Conservation (phyloP, 371 early-diverging fungal species). For the Circinella umbellata region DNA sequence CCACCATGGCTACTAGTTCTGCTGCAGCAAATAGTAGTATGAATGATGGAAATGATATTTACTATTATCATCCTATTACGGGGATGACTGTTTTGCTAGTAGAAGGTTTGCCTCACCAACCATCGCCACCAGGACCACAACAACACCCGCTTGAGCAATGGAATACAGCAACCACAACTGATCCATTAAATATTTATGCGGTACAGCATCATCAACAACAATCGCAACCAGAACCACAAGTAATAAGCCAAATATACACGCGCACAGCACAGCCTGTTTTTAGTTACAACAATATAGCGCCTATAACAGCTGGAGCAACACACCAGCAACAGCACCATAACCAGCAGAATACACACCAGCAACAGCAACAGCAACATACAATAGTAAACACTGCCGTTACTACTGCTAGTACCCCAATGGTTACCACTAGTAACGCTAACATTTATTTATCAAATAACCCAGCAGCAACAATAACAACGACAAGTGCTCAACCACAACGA, state of each 20-base stretch:
- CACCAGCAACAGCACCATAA: neutral
- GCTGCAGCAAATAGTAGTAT: neutral
- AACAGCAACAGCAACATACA: neutral
- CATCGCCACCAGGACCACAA: neutral
- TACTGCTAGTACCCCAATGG: neutral
- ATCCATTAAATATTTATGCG: neutral
- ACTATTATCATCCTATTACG: neutral
- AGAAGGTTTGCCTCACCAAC: neutral
- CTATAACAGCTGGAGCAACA: neutral
- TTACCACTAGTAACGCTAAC: neutral
- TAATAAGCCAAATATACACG: neutral
- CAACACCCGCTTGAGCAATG: neutral
- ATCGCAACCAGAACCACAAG: neutral
- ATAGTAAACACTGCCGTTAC: neutral
- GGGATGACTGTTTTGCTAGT: neutral
- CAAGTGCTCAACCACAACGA: neutral
- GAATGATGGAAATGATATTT: neutral
- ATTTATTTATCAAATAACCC: neutral
- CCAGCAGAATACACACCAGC: neutral
- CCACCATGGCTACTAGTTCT: neutral
- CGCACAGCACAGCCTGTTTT: constrained; percentile 3
- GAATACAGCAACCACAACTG: neutral
- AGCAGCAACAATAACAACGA: neutral
- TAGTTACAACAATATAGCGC: neutral
- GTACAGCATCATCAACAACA: neutral